Evolutionary conservation across 2,329 filamentous ascomycete species (phyloP).

Genomic region (Truncatella angustata): DNA sequence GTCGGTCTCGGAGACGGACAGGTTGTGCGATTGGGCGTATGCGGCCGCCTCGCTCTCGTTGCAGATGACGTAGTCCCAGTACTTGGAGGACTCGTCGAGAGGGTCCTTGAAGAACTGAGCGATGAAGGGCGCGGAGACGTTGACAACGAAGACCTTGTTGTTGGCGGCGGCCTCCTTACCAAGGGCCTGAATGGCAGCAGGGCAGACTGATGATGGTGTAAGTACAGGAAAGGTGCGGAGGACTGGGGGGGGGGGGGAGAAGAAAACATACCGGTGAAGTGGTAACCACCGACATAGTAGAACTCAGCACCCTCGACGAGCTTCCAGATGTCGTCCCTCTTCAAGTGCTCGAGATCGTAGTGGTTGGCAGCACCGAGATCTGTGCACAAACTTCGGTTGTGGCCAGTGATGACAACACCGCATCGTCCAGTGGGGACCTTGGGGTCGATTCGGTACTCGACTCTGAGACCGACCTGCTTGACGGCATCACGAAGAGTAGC

Average conservation of each 20-base stretch:
- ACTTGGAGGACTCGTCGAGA: conserved; percentile 79
- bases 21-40: conserved; percentile 79
- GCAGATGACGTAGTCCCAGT: conserved; percentile 95
- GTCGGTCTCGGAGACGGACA: conserved; percentile 64
- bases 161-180: conserved; percentile 84
- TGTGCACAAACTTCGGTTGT: conserved; percentile 92
- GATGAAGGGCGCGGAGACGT: conserved; percentile 94
- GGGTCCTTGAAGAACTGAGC: conserved; percentile 96
- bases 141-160: conserved; percentile 91
- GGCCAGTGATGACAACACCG: conserved; percentile 93
- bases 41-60: conserved; percentile 94
- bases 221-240: not conserved
- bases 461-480: conserved; percentile 81
- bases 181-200: conserved; percentile 83
- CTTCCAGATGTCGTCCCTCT: conserved; percentile 87
- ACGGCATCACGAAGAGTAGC: conserved; percentile 84
- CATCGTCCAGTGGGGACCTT: conserved; percentile 85
- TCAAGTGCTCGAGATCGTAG: conserved; percentile 92
- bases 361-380: conserved; percentile 95
- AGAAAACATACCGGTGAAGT: conserved; percentile 75
- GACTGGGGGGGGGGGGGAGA: too few species aligned
- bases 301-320: conserved; percentile 84
- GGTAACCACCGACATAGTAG: conserved; percentile 95
- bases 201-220: conserved; percentile 62
- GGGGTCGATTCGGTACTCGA: conserved; percentile 91